Evolutionary conservation across 495 filamentous ascomycete species (phyloP), one percentile per base, ranked within the genome.

Genomic region (Penicillium canescens): DNA sequence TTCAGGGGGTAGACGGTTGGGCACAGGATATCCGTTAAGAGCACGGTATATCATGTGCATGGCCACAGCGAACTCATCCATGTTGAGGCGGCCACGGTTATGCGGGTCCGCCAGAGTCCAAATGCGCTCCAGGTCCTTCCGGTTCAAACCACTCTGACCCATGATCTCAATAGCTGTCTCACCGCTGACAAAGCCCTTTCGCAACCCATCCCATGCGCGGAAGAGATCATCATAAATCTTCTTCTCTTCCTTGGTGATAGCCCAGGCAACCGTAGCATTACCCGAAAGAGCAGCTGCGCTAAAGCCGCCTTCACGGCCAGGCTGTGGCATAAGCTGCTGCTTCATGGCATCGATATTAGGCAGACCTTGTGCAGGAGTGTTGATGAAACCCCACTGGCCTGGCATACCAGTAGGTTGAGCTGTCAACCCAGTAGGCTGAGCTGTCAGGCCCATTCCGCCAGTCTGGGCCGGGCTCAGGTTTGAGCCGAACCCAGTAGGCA

Each of bases 41-140:
- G 92, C 96, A 56, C 95, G 84, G 66, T 98, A 99, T 50, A 99
- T 98, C 68, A 99, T 74, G 80, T 99, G 95, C 94, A 99, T 99
- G 6, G 90, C 93, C 36, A 99, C 92, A 14, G 95, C 92, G 68
- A 99, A 99, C 63, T 99, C 95, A 68, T 99, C 95, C 72, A 98
- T 87, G 56, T 99, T 92, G 4, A 99, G 82, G 54, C 91, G 85
- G 11, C 95, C 95, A 62, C 89, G 91, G 71, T 99, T 96, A 48
- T 90, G 82, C 23, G 94, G 86, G 68, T 99, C 95, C 6, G 93
- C 90, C 23, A 99, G 75, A 23, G 94, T 98, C 95, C 95, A 99
- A 56, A 97, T 86, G 28, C 85, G 81, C 75, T 98, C 95, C 33
- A 99, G 75, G 57, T 98, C 94, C 18, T 86, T 72, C 62, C 92